A percentile compares a stretch with the other conserved stretches of the same genome.
phyloP scores from a whole-genome alignment of 2,329 filamentous ascomycete genomes.

The Cladophialophora exuberans region DNA sequence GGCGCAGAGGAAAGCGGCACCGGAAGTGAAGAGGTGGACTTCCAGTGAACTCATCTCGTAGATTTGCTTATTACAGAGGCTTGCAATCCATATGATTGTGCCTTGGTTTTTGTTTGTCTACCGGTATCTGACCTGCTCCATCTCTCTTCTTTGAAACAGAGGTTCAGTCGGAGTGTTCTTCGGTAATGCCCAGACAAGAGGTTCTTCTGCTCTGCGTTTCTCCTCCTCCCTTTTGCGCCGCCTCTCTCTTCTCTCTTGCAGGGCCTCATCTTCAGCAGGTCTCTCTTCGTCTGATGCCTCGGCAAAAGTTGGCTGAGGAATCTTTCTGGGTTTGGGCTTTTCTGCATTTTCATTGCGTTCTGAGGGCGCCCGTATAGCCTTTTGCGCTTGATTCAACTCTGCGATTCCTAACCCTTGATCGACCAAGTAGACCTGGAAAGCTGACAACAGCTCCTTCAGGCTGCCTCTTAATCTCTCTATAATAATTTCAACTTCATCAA shows the following conservation, averaged over 20 bases:
- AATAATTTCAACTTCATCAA: conserved; percentile 70
- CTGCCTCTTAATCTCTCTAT: conserved; percentile 66
- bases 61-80: too few species aligned
- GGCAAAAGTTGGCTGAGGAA: conserved; percentile 15
- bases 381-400: conserved; percentile 74
- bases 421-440: conserved; percentile 74
- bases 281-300: conserved; percentile 9
- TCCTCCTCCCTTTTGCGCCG: background rate
- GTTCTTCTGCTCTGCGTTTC: background rate
- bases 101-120: conserved; percentile 1
- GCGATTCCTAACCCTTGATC: conserved; percentile 70
- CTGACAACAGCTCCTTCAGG: conserved; percentile 66
- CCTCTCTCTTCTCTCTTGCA: background rate
- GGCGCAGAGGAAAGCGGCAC: conserved; percentile 47
- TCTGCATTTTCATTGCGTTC: conserved; percentile 7
- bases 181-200: background rate
- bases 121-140: conserved; percentile 26
- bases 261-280: too few species aligned
- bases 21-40: conserved; percentile 55
- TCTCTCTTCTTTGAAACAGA: conserved; percentile 24
- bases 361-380: conserved; percentile 52
- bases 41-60: conserved; percentile 26
- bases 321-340: background rate
- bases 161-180: conserved; percentile 3
- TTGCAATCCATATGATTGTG: too few species aligned